phyloP scores from a whole-genome alignment of 148 eudicot species.

The Persicaria maculosa region DNA sequence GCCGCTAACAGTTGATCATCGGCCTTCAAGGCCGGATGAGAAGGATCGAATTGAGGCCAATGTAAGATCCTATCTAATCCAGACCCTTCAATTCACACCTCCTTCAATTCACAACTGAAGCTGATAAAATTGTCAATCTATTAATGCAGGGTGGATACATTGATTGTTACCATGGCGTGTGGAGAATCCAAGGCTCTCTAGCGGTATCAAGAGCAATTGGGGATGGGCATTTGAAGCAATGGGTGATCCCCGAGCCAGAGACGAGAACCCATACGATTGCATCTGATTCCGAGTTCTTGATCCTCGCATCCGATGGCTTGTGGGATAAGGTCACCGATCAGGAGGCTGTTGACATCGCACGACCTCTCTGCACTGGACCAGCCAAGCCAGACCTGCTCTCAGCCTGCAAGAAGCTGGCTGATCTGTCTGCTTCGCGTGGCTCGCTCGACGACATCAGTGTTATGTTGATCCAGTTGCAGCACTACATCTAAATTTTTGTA shows the following conservation, averaged over 20 bases:
- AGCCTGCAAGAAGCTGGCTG: slow-evolving; percentile 67
- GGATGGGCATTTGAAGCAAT: slow-evolving; percentile 61
- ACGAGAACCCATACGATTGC: slow-evolving; percentile 36
- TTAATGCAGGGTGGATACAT: slow-evolving; percentile 66
- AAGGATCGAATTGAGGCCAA: slow-evolving; percentile 54
- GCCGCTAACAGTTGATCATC: slow-evolving; percentile 71
- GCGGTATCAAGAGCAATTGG: slow-evolving; percentile 91
- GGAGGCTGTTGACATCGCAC: slow-evolving; percentile 70
- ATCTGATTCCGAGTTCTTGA: slow-evolving; percentile 53
- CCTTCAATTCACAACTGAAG: not conserved
- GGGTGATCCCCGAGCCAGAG: slow-evolving; percentile 79
- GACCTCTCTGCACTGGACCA: slow-evolving; percentile 28
- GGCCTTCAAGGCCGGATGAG: slow-evolving; percentile 72
- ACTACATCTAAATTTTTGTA: slow-evolving; percentile 13
- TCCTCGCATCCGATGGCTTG: slow-evolving; percentile 87
- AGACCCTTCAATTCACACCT: not conserved
- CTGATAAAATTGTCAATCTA: not conserved
- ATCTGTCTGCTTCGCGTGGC: slow-evolving; percentile 59
- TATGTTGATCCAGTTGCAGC: slow-evolving; percentile 59
- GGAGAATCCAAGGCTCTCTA: slow-evolving; percentile 79
- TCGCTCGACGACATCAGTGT: slow-evolving; percentile 70
- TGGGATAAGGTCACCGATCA: slow-evolving; percentile 83
- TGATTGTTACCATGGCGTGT: slow-evolving; percentile 67
- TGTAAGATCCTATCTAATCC: slow-evolving; percentile 28
- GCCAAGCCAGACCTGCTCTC: slow-evolving; percentile 29